These are phyloP conservation scores for Thraustochytrium striatum DNA, from an alignment of 352 stramenopile genomes.

Conservation along the genomic window DNA sequence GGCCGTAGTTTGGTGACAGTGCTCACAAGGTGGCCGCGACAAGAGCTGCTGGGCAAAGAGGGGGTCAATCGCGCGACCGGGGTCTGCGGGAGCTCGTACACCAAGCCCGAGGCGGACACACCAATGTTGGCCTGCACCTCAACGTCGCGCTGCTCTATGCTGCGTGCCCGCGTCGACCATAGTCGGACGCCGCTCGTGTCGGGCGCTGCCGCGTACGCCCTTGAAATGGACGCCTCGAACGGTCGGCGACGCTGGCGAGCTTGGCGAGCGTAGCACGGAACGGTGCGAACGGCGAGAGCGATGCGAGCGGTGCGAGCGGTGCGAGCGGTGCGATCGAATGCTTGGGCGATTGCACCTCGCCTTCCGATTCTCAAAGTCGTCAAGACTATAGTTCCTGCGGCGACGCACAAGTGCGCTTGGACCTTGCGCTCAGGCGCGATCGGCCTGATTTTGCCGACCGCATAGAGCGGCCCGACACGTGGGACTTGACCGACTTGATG, in stretches of 20 bases:
- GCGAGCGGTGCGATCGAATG: background rate
- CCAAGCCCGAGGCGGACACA: constrained; percentile 27
- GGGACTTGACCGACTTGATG: background rate
- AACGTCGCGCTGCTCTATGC: background rate
- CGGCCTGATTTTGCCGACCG: background rate
- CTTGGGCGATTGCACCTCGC: background rate
- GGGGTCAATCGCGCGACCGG: background rate
- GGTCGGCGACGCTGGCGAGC: background rate
- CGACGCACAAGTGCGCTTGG: background rate
- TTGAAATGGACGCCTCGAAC: background rate
- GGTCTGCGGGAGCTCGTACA: constrained; percentile 20
- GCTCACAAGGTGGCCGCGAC: too few species aligned
- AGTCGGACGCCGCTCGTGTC: background rate
- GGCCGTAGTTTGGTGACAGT: too few species aligned
- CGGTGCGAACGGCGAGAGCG: background rate
- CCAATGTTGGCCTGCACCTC: constrained; percentile 37
- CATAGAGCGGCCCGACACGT: constrained; percentile 17
- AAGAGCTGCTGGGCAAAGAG: background rate
- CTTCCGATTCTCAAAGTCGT: constrained; percentile 41
- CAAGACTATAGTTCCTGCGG: background rate
- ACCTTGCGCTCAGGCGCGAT: background rate
- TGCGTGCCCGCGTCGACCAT: background rate
- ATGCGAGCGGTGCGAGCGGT: background rate
- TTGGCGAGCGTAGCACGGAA: background rate
- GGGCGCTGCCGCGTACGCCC: background rate